Evolutionary conservation across 1,284 basidiomycete genomes (phyloP).

Genomic region (Paramarasmius palmivorus): DNA sequence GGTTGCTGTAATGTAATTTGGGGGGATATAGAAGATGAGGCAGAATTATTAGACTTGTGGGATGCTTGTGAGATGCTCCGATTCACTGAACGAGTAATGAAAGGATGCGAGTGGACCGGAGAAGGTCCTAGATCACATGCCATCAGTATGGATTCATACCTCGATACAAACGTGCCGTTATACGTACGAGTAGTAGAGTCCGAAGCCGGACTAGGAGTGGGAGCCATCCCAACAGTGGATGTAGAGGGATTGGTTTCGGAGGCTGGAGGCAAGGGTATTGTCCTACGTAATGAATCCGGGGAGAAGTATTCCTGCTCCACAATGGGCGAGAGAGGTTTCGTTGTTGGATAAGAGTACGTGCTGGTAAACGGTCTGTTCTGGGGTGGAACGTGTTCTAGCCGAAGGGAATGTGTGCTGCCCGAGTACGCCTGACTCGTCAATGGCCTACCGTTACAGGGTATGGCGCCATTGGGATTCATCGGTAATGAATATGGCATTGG

Average conservation of each 20-base stretch:
- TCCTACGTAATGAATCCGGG: conserved; percentile 37
- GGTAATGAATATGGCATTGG: conserved; percentile 22
- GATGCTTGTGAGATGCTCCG: conserved; percentile 58
- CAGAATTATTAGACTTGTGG: conserved; percentile 42
- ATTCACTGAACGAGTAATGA: conserved; percentile 57
- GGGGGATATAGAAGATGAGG: conserved; percentile 31
- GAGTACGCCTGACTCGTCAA: conserved; percentile 23
- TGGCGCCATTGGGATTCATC: conserved; percentile 7
- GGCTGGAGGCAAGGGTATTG: conserved; percentile 30
- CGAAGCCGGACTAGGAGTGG: conserved; percentile 28
- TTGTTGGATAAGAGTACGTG: conserved; percentile 32
- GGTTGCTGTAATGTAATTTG: conserved; percentile 45
- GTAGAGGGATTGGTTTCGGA: conserved; percentile 20
- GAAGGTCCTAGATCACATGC: conserved; percentile 33
- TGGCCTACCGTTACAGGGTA: conserved; percentile 13
- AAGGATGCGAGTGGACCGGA: conserved; percentile 41
- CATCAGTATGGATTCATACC: conserved; percentile 10
- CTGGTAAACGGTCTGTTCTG: conserved; percentile 32
- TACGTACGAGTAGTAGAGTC: conserved; percentile 34
- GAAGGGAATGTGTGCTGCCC: conserved; percentile 35
- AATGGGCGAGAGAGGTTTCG: conserved; percentile 53
- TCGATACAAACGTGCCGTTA: conserved; percentile 4
- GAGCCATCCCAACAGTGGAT: not conserved
- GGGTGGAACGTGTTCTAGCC: conserved; percentile 26
- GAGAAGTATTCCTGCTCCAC: conserved; percentile 56